Base-by-base conservation (phyloP, 164 flowering plant species). In the Hamamelis virginiana region DNA sequence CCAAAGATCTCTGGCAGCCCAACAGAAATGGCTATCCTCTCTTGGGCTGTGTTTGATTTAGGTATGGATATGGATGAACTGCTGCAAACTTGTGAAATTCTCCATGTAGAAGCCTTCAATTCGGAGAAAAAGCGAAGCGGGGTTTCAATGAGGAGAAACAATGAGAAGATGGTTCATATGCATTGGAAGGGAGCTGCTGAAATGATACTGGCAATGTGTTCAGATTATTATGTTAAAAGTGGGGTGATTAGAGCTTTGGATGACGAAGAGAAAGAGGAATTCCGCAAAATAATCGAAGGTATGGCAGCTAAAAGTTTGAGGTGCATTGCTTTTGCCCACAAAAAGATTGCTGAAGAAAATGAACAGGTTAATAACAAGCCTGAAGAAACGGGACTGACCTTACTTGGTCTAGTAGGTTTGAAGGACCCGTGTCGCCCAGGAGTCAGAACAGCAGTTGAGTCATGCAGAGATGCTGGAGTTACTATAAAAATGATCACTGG, bases 351-450 rank as follows among this genome's bases (percentile, higher is more conserved):
- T 47, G 66, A 57, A 58, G 70, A 28, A 33, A 67, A 70, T 21
- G 33, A 51, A 19, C 62, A 62, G 33, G 46, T 18, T 21, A 33
- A 59, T 27, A 27, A 38, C 58, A 69, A 64, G 55, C 72, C 75
- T 13, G 61, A 63, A 23, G 77, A 75, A 57, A 53, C 44, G 12
- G 71, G 72, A 11, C 44, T 82, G n/a, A 69, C 72, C 25, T 58
- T 80, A 56, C 28, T 82, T 21, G 83, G 81, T 12, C 12, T 80
- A 0, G 77, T 77, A 12, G 85, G 83, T 23, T 15, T 83, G 58
- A 83, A 81, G 68, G 82, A 83, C 44, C 84, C 81, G 0, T 81
- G 84, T 47, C 68, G 82, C 0, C 80, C 84, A 10, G 86, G 76
- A 12, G 81, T 77, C 18, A 80, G 44, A 73, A 10, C 15, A 25